Evolutionary conservation across 2,329 filamentous ascomycete species (phyloP).

Genomic region (Neurospora crassa): DNA sequence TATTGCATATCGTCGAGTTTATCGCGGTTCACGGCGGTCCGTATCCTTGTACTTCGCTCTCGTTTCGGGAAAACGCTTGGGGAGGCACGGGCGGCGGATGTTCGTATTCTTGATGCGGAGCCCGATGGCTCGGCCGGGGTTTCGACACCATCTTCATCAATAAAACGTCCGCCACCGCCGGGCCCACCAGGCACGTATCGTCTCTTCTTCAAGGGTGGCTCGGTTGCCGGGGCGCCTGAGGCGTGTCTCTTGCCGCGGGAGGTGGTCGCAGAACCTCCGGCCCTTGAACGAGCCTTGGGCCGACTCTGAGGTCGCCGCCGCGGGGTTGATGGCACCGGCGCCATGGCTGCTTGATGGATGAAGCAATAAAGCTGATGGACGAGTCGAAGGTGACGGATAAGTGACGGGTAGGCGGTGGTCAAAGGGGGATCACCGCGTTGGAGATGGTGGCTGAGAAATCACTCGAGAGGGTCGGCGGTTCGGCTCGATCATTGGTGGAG

Average conservation of each 20-base stretch:
- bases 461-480: conserved; percentile 8
- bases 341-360: conserved; percentile 17
- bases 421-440: conserved; percentile 10
- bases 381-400: not conserved
- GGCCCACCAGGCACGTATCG: conserved; percentile 81
- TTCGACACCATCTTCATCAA: conserved; percentile 61
- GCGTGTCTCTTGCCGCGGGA: conserved; percentile 21
- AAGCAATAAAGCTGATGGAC: not conserved
- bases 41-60: conserved; percentile 47
- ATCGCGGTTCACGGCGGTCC: conserved; percentile 40
- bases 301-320: conserved; percentile 37
- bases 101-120: conserved; percentile 42
- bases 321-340: conserved; percentile 27
- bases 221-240: conserved; percentile 31
- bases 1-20: conserved; percentile 58
- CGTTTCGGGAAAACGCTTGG: conserved; percentile 42
- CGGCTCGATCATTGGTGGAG: conserved; percentile 8
- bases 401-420: not conserved
- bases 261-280: conserved; percentile 22
- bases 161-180: conserved; percentile 75
- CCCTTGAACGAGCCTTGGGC: conserved; percentile 22
- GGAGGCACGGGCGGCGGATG: conserved; percentile 35
- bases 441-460: conserved; percentile 13
- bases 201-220: conserved; percentile 60
- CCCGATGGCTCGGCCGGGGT: conserved; percentile 40